phyloP scores from a whole-genome alignment of 2,329 filamentous ascomycete species.

The Penicillium corylophilum region DNA sequence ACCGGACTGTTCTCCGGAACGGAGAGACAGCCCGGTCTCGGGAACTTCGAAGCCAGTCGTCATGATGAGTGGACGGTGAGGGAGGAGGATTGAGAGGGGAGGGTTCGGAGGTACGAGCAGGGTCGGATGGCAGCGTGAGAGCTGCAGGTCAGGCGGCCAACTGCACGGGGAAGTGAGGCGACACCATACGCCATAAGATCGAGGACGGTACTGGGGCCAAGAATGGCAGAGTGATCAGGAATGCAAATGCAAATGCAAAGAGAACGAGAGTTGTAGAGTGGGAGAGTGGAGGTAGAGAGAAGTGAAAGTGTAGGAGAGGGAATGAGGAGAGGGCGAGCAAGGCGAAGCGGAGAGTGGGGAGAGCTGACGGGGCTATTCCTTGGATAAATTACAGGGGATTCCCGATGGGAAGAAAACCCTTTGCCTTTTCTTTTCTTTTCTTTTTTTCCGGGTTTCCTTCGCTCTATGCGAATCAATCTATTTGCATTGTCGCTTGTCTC shows the following conservation, averaged over 20 bases:
- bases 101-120: conserved; percentile 22
- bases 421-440: neutral
- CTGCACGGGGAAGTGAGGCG: conserved; percentile 31
- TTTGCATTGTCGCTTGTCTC: neutral
- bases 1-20: conserved; percentile 31
- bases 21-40: conserved; percentile 42
- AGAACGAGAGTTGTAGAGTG: conserved; percentile 13
- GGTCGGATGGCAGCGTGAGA: conserved; percentile 37
- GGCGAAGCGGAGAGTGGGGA: conserved; percentile 27
- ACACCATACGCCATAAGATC: conserved; percentile 36
- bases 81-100: conserved; percentile 9
- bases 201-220: conserved; percentile 18
- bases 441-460: neutral
- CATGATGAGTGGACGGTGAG: conserved; percentile 27
- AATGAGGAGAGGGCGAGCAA: conserved; percentile 19
- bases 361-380: conserved; percentile 22
- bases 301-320: conserved; percentile 11
- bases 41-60: conserved; percentile 35
- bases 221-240: conserved; percentile 16
- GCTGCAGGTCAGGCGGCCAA: conserved; percentile 41
- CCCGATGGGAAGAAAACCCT: conserved; percentile 1
- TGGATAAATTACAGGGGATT: conserved; percentile 23
- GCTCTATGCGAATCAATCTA: neutral
- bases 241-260: neutral
- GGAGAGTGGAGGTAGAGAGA: conserved; percentile 8